These are phyloP conservation scores for Rhizopus arrhizus DNA, from an alignment of 371 early-diverging fungal species.

Conservation along the genomic window DNA sequence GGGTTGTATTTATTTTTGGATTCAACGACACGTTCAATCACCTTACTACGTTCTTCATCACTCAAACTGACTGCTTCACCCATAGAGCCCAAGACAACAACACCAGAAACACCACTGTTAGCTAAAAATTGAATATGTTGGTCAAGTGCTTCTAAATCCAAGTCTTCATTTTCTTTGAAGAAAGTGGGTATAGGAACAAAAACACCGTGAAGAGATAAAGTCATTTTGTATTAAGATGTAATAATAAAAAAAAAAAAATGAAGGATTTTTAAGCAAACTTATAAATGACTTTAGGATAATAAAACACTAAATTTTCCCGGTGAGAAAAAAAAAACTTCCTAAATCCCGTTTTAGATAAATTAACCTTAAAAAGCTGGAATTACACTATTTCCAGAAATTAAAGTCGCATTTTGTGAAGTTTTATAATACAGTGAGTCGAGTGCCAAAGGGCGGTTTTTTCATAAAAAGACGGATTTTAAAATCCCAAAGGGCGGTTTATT, in stretches of 20 bases:
- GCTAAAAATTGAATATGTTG: constrained; percentile 40
- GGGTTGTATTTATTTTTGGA: constrained; percentile 38
- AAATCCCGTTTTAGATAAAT: too few species aligned
- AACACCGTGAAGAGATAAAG: constrained; percentile 37
- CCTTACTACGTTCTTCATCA: constrained; percentile 37
- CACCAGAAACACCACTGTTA: constrained; percentile 47
- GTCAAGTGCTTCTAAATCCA: constrained; percentile 46
- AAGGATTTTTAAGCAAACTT: background rate
- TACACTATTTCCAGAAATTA: too few species aligned
- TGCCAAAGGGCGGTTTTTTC: too few species aligned
- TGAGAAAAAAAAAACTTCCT: too few species aligned
- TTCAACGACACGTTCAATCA: constrained; percentile 32
- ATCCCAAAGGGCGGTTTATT: too few species aligned
- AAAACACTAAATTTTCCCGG: too few species aligned
- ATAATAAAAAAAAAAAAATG: background rate
- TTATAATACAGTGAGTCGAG: too few species aligned
- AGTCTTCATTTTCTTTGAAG: constrained; percentile 48
- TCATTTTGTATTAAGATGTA: constrained; percentile 7
- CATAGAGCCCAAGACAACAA: constrained; percentile 51
- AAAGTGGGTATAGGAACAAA: constrained; percentile 53
- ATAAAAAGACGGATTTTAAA: too few species aligned
- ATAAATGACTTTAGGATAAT: too few species aligned
- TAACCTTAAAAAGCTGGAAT: too few species aligned
- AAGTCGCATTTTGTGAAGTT: too few species aligned
- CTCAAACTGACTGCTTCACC: constrained; percentile 51